These are phyloP conservation scores for Phytomonas serpens DNA, from an alignment of 208 protist species.

Conservation along the genomic window DNA sequence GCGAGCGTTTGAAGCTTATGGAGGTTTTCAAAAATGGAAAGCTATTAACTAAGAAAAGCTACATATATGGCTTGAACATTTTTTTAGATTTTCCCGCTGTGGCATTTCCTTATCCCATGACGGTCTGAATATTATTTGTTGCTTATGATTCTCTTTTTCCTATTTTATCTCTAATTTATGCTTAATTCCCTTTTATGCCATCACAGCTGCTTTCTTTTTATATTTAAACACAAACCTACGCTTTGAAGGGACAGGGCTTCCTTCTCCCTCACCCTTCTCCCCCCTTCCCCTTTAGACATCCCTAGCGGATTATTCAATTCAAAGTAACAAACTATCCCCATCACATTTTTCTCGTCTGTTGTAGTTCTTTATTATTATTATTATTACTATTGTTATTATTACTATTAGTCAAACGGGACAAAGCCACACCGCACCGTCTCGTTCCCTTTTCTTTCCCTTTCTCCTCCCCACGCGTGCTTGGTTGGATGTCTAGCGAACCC, in stretches of 20 bases:
- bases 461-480: constrained; percentile 1
- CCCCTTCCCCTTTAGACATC: not conserved
- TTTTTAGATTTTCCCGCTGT: not conserved
- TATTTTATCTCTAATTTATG: constrained; percentile 14
- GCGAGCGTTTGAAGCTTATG: not conserved
- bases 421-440: not conserved
- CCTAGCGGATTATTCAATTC: not conserved
- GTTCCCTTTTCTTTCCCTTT: constrained; percentile 6
- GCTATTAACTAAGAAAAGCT: constrained; percentile 3
- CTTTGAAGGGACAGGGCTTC: not conserved
- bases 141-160: constrained; percentile 8
- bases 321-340: not conserved
- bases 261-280: not conserved
- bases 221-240: not conserved
- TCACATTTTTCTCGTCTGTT: not conserved
- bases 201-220: constrained; percentile 7
- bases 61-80: not conserved
- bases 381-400: constrained; percentile 11
- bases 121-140: not conserved
- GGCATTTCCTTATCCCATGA: not conserved
- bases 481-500: constrained; percentile 7
- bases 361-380: constrained; percentile 14
- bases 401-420: not conserved
- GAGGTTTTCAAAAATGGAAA: not conserved
- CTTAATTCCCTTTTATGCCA: not conserved